These are phyloP conservation scores for Ganoderma multipileum DNA, from an alignment of 1,284 basidiomycete genomes.

Conservation along the genomic window DNA sequence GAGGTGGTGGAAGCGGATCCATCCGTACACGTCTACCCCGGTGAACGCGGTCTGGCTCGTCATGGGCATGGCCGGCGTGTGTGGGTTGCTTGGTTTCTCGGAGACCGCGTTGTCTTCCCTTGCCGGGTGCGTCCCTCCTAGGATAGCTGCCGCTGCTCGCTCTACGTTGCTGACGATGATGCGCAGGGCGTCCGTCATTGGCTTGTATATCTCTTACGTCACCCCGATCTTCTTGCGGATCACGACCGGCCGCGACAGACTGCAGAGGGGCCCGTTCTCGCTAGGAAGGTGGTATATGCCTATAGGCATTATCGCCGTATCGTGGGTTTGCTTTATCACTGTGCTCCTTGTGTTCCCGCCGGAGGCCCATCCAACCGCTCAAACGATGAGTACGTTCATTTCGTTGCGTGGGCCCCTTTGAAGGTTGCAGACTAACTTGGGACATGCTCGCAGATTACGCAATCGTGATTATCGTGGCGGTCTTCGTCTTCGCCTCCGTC, in stretches of 20 bases:
- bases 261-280: conserved; percentile 64
- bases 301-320: conserved; percentile 63
- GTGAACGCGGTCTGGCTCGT: conserved; percentile 80
- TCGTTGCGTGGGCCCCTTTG: background rate
- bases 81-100: conserved; percentile 73
- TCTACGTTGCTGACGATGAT: background rate
- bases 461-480: conserved; percentile 67
- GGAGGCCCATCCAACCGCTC: conserved; percentile 47
- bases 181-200: conserved; percentile 70
- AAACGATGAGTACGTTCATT: conserved; percentile 59
- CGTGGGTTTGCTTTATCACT: conserved; percentile 71
- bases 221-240: conserved; percentile 75
- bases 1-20: conserved; percentile 69
- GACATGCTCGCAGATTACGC: conserved; percentile 59
- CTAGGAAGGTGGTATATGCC: conserved; percentile 68
- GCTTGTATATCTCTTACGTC: conserved; percentile 71
- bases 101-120: conserved; percentile 66
- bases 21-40: conserved; percentile 64
- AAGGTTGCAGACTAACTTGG: conserved; percentile 11
- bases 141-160: background rate
- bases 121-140: conserved; percentile 58
- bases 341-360: conserved; percentile 68
- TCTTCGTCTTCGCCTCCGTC: conserved; percentile 66
- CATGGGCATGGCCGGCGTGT: conserved; percentile 61
- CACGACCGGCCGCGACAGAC: conserved; percentile 64